Base-by-base conservation (phyloP, 1,284 basidiomycete species). In the Rhodotorula mucilaginosa region DNA sequence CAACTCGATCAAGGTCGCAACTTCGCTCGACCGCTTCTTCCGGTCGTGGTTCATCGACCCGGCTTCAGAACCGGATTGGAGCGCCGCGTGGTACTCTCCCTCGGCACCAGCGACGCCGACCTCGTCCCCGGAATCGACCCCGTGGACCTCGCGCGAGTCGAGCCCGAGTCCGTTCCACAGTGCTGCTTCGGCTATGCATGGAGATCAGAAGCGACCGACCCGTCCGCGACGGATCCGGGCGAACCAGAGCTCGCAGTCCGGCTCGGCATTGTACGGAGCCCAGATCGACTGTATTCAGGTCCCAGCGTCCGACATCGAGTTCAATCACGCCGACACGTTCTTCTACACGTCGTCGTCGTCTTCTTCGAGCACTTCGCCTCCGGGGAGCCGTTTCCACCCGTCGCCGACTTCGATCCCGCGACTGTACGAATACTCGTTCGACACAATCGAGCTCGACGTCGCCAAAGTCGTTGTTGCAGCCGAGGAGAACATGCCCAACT, bases 21-120 rank as follows among this genome's bases (percentile, higher is more conserved):
- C 64, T 6, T 68, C 67, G 1, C 67, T 72, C 56, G 67, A 72
- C 52, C 66, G 70, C 15, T 18, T 72, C 44, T 69, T 68, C 61
- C 66, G 67, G 18, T 52, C 58, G 12, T 72, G 39, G 58, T 57
- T 47, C 31, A 54, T 61, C 58, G 34, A 63, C 5, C 51, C 59
- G 1, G 54, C 39, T 2, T n/a, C 18, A 4, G 47, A 51, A 8
- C 52, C 58, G 47, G 54, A 56, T 7, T 48, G 60, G 18, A 54
- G 34, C 29, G 19, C 63, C 6, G 26, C 51, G 15, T 57, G 61
- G 31, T 54, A 23, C 26, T 47, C 51, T 12, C 65, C 61, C 44
- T 44, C 62, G 54, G 54, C 54, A 29, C 54, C 54, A 12, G 26
- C 54, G 10, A 56, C 54, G 54, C 54, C 54, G 54, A 29, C 54